Conservation (phyloP, 2,329 filamentous ascomycete species). For the Trichoderma endophyticum region DNA sequence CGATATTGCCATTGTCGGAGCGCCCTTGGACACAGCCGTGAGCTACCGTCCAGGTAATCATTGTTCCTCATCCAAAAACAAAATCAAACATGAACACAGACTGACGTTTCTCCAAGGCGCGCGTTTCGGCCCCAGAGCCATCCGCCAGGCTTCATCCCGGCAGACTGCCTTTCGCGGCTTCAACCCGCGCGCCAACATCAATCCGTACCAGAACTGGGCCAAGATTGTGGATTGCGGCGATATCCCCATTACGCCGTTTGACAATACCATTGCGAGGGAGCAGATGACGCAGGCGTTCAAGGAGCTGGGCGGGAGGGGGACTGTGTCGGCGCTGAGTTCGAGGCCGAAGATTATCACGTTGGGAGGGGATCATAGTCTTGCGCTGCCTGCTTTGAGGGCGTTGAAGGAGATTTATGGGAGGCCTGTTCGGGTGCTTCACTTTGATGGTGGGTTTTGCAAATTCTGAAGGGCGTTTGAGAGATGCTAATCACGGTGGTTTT, state of each 20-base stretch:
- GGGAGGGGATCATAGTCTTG: slow-evolving; percentile 70
- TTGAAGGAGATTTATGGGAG: slow-evolving; percentile 59
- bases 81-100: background rate
- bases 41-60: slow-evolving; percentile 61
- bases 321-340: slow-evolving; percentile 34
- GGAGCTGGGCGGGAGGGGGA: slow-evolving; percentile 55
- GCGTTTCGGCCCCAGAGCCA: slow-evolving; percentile 83
- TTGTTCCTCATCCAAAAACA: background rate
- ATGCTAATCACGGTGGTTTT: slow-evolving; percentile 21
- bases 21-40: slow-evolving; percentile 71
- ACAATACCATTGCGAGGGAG: slow-evolving; percentile 74
- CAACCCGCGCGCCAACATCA: slow-evolving; percentile 78
- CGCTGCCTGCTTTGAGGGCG: slow-evolving; percentile 66
- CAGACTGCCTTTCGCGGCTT: slow-evolving; percentile 75
- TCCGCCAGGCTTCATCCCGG: slow-evolving; percentile 76
- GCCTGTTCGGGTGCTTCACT: slow-evolving; percentile 68
- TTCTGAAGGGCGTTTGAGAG: background rate
- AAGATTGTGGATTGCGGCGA: slow-evolving; percentile 87
- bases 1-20: slow-evolving; percentile 70
- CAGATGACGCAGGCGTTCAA: slow-evolving; percentile 83
- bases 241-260: slow-evolving; percentile 81
- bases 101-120: slow-evolving; percentile 46
- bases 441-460: slow-evolving; percentile 49
- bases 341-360: slow-evolving; percentile 63
- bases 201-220: slow-evolving; percentile 80